Conservation (phyloP, 1,284 basidiomycete species). For the Malassezia slooffiae region DNA sequence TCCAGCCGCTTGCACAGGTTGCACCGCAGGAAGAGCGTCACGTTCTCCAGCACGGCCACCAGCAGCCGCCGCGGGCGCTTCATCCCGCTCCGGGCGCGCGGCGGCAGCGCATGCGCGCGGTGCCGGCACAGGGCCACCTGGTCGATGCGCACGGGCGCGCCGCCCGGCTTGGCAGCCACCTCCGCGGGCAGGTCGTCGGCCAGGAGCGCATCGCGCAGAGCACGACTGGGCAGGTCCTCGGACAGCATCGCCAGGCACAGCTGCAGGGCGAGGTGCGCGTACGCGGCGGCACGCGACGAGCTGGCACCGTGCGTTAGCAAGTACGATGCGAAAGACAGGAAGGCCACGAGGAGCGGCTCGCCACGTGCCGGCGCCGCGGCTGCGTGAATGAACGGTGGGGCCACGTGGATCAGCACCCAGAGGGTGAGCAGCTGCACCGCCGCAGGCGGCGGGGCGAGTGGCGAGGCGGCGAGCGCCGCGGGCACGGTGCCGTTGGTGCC, state of each 20-base stretch:
- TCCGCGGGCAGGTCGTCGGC: conserved; percentile 3
- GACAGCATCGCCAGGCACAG: conserved; percentile 23
- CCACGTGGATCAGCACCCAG: conserved; percentile 10
- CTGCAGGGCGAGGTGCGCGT: conserved; percentile 24
- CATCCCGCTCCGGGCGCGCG: conserved; percentile 15
- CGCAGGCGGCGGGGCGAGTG: conserved; percentile 6
- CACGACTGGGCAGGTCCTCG: not conserved
- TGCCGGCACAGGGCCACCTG: conserved; percentile 28
- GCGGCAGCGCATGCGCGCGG: conserved; percentile 21
- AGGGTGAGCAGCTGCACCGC: conserved; percentile 3
- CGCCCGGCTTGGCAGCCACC: not conserved
- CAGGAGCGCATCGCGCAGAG: conserved; percentile 3
- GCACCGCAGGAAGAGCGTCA: conserved; percentile 28
- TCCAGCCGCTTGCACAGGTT: conserved; percentile 38
- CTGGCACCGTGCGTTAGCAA: conserved; percentile 27
- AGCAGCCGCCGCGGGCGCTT: conserved; percentile 25
- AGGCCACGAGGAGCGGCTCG: conserved; percentile 13
- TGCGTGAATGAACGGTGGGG: not conserved
- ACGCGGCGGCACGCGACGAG: conserved; percentile 21
- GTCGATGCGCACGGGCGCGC: conserved; percentile 9
- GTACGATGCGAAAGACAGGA: conserved; percentile 30
- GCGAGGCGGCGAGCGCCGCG: not conserved
- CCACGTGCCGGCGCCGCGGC: conserved; percentile 1
- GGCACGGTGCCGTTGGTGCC: not conserved
- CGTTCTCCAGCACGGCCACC: conserved; percentile 24